Conservation (phyloP, 2,329 filamentous ascomycete species). For the Colletotrichum siamense region DNA sequence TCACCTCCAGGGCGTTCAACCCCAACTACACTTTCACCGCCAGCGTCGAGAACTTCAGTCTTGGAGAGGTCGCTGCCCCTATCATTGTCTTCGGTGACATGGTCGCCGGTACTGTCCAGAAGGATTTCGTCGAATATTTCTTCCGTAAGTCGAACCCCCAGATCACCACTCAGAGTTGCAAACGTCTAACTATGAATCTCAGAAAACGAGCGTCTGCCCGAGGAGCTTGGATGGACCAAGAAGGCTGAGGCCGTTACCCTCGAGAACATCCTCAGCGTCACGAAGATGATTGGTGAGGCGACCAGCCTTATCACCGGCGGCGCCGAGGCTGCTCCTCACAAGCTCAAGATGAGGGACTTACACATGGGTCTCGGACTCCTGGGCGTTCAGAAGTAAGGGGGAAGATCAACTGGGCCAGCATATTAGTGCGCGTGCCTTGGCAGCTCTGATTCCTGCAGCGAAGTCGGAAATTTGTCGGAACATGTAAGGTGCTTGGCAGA, state of each 20-base stretch:
- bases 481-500: background rate
- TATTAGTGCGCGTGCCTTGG: background rate
- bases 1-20: conserved; percentile 50
- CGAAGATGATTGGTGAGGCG: conserved; percentile 3
- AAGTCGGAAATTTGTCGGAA: background rate
- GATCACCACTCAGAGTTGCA: background rate
- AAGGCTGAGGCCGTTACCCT: background rate
- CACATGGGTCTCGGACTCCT: background rate
- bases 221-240: conserved; percentile 14
- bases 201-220: conserved; percentile 19
- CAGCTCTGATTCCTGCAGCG: background rate
- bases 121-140: conserved; percentile 47
- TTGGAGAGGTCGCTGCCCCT: conserved; percentile 55
- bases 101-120: conserved; percentile 40
- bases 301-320: background rate
- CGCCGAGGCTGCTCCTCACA: background rate
- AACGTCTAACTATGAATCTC: background rate
- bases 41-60: conserved; percentile 46
- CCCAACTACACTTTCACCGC: conserved; percentile 52
- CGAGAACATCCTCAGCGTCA: conserved; percentile 1
- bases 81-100: conserved; percentile 56
- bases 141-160: conserved; percentile 40
- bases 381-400: background rate
- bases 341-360: background rate
- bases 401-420: background rate